Evolutionary conservation across 768 basidiomycete genomes (phyloP).

Genomic region (Termitomyces sp.): DNA sequence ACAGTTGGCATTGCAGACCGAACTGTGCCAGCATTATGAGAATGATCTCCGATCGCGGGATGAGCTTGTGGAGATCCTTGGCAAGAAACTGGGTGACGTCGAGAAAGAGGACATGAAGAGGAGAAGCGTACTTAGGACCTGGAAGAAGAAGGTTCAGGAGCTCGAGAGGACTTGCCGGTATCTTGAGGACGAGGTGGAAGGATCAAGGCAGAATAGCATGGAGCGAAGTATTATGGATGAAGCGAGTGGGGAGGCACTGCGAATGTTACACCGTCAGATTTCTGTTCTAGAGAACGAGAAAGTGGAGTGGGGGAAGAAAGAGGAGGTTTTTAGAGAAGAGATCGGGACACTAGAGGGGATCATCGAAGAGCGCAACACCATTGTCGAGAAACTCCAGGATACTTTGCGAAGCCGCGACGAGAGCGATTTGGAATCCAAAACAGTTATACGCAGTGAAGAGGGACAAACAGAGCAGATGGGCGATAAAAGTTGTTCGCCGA

Average conservation of each 20-base stretch:
- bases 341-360: constrained; percentile 43
- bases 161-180: constrained; percentile 60
- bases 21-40: constrained; percentile 73
- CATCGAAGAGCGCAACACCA: constrained; percentile 37
- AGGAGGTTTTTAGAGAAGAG: constrained; percentile 37
- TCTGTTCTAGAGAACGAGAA: constrained; percentile 68
- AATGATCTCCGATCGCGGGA: constrained; percentile 69
- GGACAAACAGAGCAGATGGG: constrained; percentile 59
- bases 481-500: constrained; percentile 33
- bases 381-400: constrained; percentile 40
- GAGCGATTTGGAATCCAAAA: constrained; percentile 45
- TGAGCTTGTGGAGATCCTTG: constrained; percentile 60
- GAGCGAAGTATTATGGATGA: constrained; percentile 82
- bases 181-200: constrained; percentile 85
- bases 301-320: constrained; percentile 37
- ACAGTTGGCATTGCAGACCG: constrained; percentile 68
- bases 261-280: constrained; percentile 77
- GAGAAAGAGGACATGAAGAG: constrained; percentile 66
- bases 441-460: constrained; percentile 47
- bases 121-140: constrained; percentile 43
- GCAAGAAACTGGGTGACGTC: constrained; percentile 42
- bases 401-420: constrained; percentile 44
- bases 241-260: constrained; percentile 71
- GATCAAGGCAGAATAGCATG: constrained; percentile 74
- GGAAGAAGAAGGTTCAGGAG: constrained; percentile 76